Conservation (phyloP, 148 eudicot species). For the Gaultheria prostrata region DNA sequence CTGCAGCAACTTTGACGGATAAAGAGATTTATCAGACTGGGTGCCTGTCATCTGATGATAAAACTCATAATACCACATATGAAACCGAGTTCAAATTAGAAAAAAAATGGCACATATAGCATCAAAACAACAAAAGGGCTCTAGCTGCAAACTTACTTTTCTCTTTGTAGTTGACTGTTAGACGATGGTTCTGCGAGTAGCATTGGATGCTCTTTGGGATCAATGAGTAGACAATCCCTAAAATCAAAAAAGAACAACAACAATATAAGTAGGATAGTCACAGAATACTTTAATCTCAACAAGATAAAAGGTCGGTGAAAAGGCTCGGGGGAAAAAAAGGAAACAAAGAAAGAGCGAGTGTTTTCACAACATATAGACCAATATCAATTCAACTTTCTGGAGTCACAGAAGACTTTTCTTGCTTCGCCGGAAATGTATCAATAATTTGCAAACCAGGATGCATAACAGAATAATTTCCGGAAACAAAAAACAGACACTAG, state of each 20-base stretch:
- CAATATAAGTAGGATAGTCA: background rate
- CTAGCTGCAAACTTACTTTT: slow-evolving; percentile 56
- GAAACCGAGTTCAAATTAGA: background rate
- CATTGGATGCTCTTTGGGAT: slow-evolving; percentile 98
- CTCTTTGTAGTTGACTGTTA: slow-evolving; percentile 87
- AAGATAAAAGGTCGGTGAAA: background rate
- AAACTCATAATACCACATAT: background rate
- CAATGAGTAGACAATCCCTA: slow-evolving; percentile 91
- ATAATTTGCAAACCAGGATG: background rate
- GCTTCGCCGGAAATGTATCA: background rate
- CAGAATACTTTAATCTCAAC: background rate
- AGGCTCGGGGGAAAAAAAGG: background rate
- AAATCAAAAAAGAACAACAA: slow-evolving; percentile 13
- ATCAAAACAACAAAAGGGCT: slow-evolving; percentile 2
- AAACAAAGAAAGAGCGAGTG: background rate
- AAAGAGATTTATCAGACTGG: background rate
- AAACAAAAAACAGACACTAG: background rate
- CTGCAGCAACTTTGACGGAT: background rate
- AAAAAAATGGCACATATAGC: background rate
- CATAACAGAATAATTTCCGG: background rate
- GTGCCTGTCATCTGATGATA: background rate
- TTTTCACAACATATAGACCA: background rate
- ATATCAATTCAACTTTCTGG: background rate
- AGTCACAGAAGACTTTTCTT: background rate
- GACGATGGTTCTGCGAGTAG: slow-evolving; percentile 88